Evolutionary conservation across 75 land plant species (phyloP).

Genomic region (Ceratopteris richardii): DNA sequence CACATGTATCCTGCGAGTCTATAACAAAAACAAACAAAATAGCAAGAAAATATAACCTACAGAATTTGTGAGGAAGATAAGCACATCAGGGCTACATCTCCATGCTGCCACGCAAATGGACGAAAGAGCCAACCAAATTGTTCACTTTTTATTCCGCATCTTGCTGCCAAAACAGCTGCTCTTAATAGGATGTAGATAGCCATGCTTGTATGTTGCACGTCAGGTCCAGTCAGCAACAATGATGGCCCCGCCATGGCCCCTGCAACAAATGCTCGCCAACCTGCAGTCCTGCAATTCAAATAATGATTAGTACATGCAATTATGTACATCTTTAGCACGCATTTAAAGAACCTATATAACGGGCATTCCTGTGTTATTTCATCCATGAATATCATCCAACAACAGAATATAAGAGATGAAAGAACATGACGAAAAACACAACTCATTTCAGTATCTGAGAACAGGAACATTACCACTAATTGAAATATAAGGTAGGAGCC

Average conservation of each 20-base stretch:
- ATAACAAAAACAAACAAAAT: too few relatives aligned
- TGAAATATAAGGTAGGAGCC: too few relatives aligned
- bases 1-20: too few relatives aligned
- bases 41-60: conserved; percentile 37
- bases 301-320: not conserved
- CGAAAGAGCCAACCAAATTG: conserved; percentile 62
- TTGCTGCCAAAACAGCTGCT: conserved; percentile 85
- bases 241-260: conserved; percentile 95
- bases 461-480: too few relatives aligned
- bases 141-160: conserved; percentile 90
- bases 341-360: too few relatives aligned
- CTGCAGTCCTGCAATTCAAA: conserved; percentile 51
- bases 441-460: too few relatives aligned
- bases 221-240: conserved; percentile 70
- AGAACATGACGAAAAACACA: too few relatives aligned
- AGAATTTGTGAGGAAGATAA: conserved; percentile 90
- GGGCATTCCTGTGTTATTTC: too few relatives aligned
- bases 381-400: too few relatives aligned
- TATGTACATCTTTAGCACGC: too few relatives aligned
- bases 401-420: too few relatives aligned
- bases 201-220: conserved; percentile 78
- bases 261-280: conserved; percentile 82
- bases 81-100: conserved; percentile 93
- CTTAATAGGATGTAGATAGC: conserved; percentile 90
- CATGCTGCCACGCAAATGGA: conserved; percentile 86